Percentiles rank a stretch among this genome's conserved stretches.
phyloP scores from a whole-genome alignment of 2,329 filamentous ascomycete species.

The Aspergillus aculeatinus region DNA sequence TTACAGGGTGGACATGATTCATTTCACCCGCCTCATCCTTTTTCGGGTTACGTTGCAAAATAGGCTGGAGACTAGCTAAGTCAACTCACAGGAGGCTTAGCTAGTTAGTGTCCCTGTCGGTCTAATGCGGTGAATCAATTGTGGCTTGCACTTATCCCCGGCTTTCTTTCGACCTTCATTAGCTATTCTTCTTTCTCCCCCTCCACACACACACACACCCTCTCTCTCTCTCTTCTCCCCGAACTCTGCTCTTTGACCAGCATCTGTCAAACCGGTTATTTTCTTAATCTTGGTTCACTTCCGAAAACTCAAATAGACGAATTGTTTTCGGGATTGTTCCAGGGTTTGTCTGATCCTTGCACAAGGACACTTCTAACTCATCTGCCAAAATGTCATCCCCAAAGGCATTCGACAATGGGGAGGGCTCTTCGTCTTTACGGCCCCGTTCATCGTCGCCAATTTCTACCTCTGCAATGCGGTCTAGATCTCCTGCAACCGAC shows the following conservation, averaged over 20 bases:
- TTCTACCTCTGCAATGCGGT: slow-evolving; percentile 31
- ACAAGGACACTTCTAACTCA: neutral
- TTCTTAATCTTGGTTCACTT: slow-evolving; percentile 1
- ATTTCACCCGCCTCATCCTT: neutral
- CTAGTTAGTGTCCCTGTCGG: neutral
- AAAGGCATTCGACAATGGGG: slow-evolving; percentile 38
- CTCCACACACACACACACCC: neutral
- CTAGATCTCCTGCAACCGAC: slow-evolving; percentile 41
- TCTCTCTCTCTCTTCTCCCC: neutral
- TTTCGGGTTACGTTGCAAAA: neutral
- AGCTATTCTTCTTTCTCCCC: neutral
- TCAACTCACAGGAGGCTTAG: neutral
- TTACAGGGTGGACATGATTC: too few relatives aligned
- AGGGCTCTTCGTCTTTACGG: slow-evolving; percentile 36
- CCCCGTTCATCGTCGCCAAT: slow-evolving; percentile 34
- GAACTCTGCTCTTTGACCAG: slow-evolving; percentile 1
- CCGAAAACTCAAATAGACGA: slow-evolving; percentile 8
- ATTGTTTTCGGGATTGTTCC: slow-evolving; percentile 3
- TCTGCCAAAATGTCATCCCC: slow-evolving; percentile 18
- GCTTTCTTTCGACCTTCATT: neutral
- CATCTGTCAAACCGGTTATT: neutral
- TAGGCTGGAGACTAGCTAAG: neutral
- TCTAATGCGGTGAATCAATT: neutral
- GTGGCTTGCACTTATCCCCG: neutral
- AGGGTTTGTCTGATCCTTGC: neutral